Conservation (phyloP, 2,329 filamentous ascomycete species). For the Pseudophaeomoniella oleicola region DNA sequence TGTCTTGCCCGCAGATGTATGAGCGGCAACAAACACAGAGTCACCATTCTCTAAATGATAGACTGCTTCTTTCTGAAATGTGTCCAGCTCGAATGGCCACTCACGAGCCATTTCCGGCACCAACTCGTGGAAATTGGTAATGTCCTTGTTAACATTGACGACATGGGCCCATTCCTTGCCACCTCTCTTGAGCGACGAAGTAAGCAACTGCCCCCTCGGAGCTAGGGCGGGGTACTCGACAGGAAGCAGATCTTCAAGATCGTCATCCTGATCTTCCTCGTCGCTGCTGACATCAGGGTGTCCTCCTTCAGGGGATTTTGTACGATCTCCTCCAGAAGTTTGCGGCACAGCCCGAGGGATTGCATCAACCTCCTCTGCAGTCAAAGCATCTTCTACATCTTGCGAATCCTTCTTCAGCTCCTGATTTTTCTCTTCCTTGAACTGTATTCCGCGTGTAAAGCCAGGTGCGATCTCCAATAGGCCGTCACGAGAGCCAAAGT, state of each 20-base stretch:
- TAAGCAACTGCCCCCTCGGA: slow-evolving; percentile 61
- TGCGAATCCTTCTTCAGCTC: slow-evolving; percentile 48
- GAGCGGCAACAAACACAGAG: slow-evolving; percentile 93
- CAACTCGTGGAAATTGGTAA: slow-evolving; percentile 84
- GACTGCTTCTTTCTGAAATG: slow-evolving; percentile 95
- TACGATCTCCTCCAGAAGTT: slow-evolving; percentile 36
- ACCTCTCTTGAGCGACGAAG: slow-evolving; percentile 56
- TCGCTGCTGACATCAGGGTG: slow-evolving; percentile 11
- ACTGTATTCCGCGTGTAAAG: slow-evolving; percentile 61
- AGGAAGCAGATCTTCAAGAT: slow-evolving; percentile 75
- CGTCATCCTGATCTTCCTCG: slow-evolving; percentile 35
- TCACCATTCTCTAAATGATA: slow-evolving; percentile 95
- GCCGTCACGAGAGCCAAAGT: slow-evolving; percentile 61
- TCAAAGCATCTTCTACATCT: slow-evolving; percentile 53
- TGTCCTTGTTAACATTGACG: slow-evolving; percentile 86
- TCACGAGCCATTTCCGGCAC: slow-evolving; percentile 93
- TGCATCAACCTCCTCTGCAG: slow-evolving; percentile 23
- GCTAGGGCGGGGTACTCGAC: slow-evolving; percentile 88
- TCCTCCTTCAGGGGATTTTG: slow-evolving; percentile 14
- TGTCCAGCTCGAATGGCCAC: slow-evolving; percentile 95
- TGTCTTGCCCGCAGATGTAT: slow-evolving; percentile 95
- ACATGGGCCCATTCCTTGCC: slow-evolving; percentile 95
- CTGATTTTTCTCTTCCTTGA: slow-evolving; percentile 44
- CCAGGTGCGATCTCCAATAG: slow-evolving; percentile 73
- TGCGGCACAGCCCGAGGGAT: slow-evolving; percentile 12